Evolutionary conservation across 306 rosid genomes (phyloP).

Genomic region (Senna tora): DNA sequence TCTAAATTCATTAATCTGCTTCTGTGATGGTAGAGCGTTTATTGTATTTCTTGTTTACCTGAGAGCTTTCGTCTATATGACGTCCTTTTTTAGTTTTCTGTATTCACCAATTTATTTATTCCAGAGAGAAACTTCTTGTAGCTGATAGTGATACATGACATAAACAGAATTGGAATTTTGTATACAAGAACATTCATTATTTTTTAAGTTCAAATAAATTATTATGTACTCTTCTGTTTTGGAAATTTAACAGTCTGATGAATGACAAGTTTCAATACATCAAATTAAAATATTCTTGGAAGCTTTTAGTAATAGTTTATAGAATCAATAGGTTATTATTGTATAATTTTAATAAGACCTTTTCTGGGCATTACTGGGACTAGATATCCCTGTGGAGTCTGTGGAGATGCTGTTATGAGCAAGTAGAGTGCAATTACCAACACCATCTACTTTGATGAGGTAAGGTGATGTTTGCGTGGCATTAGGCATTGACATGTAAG

Average conservation of each 20-base stretch:
- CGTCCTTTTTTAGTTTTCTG: background rate
- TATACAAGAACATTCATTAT: background rate
- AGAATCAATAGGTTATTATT: constrained; percentile 12
- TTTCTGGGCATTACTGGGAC: constrained; percentile 23
- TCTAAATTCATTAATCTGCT: background rate
- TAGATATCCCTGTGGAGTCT: constrained; percentile 23
- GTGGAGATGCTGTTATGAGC: constrained; percentile 23
- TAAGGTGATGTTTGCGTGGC: constrained; percentile 15
- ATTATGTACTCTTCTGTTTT: constrained; percentile 7
- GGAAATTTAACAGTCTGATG: constrained; percentile 11
- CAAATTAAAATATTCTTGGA: constrained; percentile 11
- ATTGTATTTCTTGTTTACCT: constrained; percentile 14
- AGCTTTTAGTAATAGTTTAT: constrained; percentile 23
- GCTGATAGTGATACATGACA: background rate
- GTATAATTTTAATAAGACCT: constrained; percentile 29
- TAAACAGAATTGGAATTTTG: constrained; percentile 26
- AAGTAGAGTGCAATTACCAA: constrained; percentile 10
- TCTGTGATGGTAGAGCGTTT: background rate
- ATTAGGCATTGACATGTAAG: constrained; percentile 4
- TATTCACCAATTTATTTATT: constrained; percentile 3
- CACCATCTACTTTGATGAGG: constrained; percentile 15
- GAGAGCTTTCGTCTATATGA: background rate
- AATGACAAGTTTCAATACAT: constrained; percentile 8
- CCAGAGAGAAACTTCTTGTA: background rate
- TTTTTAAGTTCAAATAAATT: constrained; percentile 11